Base-by-base conservation (phyloP, 306 rosid species). In the Glycine latifolia region DNA sequence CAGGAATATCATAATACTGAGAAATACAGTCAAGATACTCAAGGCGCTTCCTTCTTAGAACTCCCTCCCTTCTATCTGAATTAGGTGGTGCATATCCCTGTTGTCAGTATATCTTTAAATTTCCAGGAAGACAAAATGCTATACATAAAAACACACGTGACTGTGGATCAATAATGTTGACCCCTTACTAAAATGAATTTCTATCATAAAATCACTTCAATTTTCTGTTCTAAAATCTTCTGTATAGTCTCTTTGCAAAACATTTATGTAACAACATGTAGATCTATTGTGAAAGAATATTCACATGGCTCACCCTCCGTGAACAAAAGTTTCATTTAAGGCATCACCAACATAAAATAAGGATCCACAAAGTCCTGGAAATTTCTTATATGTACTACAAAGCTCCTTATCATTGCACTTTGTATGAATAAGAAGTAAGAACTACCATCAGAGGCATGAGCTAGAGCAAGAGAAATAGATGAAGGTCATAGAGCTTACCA, bases 51-150 rank as follows among this genome's bases (percentile, higher is more conserved):
- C 97, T 91, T 85, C 86, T 86, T 79, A 93, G 79, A 88, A 93
- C 91, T 70, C 91, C 97, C 87, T 91, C 97, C 93, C 88, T 86
- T 93, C 97, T 85, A 89, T 93, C 97, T 91, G 97, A 93, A 91
- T 90, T 93, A 90, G 97, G 89, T 82, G 97, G 92, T 93, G 96
- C 97, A 89, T 93, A 93, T 89, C 97, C 97, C 97, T 93, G 97
- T 93, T 83, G 94, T 91, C 94, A 93, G 94, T 90, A 87, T 87
- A 89, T 90, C 82, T 87, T 89, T 87, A 85, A 91, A 93, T 85
- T 87, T 87, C 82, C 86, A 86, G 77, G 86, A 79, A 79, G 75
- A 74, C 46, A 4, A 84, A 47, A 41, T 58, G 44, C 60, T 12
- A 49, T 69, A 4, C 77, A 59, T 39, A 67, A 20, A 71, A 39